Conservation (phyloP, 805 yeast genomes). For the Pichia paraexigua region DNA sequence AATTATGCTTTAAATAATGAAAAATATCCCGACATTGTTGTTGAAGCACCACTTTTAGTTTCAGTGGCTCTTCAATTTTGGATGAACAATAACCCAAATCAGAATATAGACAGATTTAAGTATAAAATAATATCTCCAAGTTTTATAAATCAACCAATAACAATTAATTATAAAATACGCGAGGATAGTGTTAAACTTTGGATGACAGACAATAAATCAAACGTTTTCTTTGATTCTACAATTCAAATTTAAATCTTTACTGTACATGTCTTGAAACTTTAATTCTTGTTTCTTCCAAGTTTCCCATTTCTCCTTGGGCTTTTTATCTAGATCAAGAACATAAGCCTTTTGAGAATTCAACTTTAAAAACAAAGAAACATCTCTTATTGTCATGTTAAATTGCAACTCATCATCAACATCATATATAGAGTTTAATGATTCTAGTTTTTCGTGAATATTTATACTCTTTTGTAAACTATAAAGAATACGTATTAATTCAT, state of each 20-base stretch:
- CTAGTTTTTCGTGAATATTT: slow-evolving; percentile 27
- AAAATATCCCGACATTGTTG: slow-evolving; percentile 50
- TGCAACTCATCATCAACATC: slow-evolving; percentile 40
- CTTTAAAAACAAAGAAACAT: slow-evolving; percentile 41
- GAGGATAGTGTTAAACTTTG: slow-evolving; percentile 15
- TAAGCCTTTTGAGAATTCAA: slow-evolving; percentile 22
- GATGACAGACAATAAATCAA: slow-evolving; percentile 15
- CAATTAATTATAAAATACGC: slow-evolving; percentile 16
- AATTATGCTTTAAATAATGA: slow-evolving; percentile 47
- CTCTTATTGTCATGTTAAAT: slow-evolving; percentile 44
- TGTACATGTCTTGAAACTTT: slow-evolving; percentile 9
- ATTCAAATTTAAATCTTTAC: slow-evolving; percentile 2
- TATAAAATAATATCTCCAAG: slow-evolving; percentile 47
- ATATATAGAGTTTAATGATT: slow-evolving; percentile 23
- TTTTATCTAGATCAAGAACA: slow-evolving; percentile 44
- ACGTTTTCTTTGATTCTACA: slow-evolving; percentile 15
- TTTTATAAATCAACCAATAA: slow-evolving; percentile 33
- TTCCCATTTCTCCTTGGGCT: slow-evolving; percentile 34
- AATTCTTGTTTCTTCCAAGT: slow-evolving; percentile 34
- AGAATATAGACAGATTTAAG: slow-evolving; percentile 26
- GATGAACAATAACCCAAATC: slow-evolving; percentile 7
- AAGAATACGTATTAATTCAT: slow-evolving; percentile 12
- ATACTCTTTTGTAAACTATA: slow-evolving; percentile 29
- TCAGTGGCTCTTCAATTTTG: slow-evolving; percentile 49
- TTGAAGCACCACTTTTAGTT: slow-evolving; percentile 77